Percentiles rank a stretch among this genome's conserved stretches.
Conservation (phyloP, 2,329 filamentous ascomycete genomes). For the Niveomyces coronatus region DNA sequence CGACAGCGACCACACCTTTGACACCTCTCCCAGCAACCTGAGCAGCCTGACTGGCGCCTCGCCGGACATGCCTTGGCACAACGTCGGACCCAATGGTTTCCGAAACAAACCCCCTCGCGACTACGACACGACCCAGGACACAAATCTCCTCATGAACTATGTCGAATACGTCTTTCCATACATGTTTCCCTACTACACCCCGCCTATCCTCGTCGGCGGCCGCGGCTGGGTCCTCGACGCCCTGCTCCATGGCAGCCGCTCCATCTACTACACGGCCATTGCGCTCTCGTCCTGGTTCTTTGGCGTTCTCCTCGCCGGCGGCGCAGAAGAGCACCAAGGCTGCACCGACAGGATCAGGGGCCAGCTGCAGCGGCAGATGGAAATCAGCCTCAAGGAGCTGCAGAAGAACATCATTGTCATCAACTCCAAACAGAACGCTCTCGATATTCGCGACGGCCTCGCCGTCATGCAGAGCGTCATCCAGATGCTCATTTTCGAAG, state of each 20-base stretch:
- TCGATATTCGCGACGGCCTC: constrained; percentile 24
- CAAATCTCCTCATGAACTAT: constrained; percentile 44
- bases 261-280: constrained; percentile 46
- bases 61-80: constrained; percentile 23
- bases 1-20: constrained; percentile 3
- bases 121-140: constrained; percentile 15
- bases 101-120: constrained; percentile 14
- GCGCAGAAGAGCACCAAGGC: constrained; percentile 22
- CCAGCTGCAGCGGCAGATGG: constrained; percentile 33
- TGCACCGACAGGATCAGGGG: constrained; percentile 26
- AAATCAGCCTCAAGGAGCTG: constrained; percentile 33
- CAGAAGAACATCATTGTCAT: constrained; percentile 30
- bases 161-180: constrained; percentile 53
- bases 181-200: constrained; percentile 52
- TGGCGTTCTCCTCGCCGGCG: constrained; percentile 31
- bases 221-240: constrained; percentile 50
- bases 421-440: constrained; percentile 20
- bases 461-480: constrained; percentile 39
- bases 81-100: constrained; percentile 7
- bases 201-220: constrained; percentile 44
- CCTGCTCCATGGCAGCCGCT: constrained; percentile 41
- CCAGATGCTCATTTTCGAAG: constrained; percentile 44
- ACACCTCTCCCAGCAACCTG: constrained; percentile 3
- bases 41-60: constrained; percentile 14
- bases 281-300: constrained; percentile 49